Conservation (phyloP, 129 eudicot genomes). For the Pittosporum tobira region DNA sequence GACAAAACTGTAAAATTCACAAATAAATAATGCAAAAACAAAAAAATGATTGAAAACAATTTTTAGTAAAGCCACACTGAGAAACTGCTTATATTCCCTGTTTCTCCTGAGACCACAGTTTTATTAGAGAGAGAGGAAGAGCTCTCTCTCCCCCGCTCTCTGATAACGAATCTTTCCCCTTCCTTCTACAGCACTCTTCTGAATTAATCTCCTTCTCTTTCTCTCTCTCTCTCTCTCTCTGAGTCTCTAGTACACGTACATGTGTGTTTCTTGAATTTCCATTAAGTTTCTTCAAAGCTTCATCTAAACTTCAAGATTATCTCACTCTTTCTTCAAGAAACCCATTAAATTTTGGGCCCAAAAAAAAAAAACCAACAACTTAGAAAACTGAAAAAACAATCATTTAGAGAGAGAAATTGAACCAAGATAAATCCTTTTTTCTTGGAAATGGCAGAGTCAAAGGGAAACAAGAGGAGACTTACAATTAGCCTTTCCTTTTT, state of each 20-base stretch:
- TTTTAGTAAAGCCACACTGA: no score
- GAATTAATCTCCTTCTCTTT: not conserved
- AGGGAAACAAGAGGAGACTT: conserved; percentile 38
- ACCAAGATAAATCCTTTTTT: conserved; percentile 4
- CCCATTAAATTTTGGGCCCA: not conserved
- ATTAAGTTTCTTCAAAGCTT: conserved; percentile 10
- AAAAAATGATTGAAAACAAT: conserved; percentile 4
- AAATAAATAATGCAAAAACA: not conserved
- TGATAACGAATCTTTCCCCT: not conserved
- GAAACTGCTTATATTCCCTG: conserved; percentile 33
- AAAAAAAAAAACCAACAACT: no score
- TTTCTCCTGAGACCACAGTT: conserved; percentile 20
- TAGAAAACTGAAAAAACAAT: not conserved
- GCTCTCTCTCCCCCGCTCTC: conserved; percentile 37
- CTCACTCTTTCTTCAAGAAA: conserved; percentile 5
- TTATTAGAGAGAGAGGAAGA: conserved; percentile 33
- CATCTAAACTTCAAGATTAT: conserved; percentile 8
- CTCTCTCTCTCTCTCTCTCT: conserved; percentile 1
- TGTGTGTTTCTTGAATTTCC: not conserved
- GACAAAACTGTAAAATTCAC: not conserved
- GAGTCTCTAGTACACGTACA: not conserved
- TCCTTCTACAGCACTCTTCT: conserved; percentile 1
- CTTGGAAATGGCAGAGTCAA: conserved; percentile 36
- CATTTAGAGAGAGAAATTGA: conserved; percentile 5
- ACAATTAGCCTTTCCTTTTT: conserved; percentile 52